phyloP scores from a whole-genome alignment of 2,329 filamentous ascomycete species.

The Neopestalotiopsis sp. region DNA sequence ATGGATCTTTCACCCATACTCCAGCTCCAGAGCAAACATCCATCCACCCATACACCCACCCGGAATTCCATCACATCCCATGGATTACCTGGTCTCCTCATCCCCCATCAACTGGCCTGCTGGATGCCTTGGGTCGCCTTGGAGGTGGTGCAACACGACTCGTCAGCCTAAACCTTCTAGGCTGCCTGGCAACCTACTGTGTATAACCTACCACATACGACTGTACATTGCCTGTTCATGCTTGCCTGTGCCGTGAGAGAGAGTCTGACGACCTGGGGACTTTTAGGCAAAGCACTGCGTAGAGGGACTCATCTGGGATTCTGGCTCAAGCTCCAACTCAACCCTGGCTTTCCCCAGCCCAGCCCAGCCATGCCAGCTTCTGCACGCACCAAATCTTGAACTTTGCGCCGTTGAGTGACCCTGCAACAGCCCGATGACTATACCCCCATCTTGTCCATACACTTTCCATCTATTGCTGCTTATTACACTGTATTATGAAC shows the following conservation, averaged over 20 bases:
- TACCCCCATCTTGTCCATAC: background rate
- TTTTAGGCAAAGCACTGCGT: too few species aligned
- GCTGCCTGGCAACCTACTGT: background rate
- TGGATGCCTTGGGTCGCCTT: background rate
- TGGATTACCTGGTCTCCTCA: background rate
- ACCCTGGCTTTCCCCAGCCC: background rate
- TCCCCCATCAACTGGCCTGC: background rate
- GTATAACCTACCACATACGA: background rate
- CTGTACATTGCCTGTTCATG: background rate
- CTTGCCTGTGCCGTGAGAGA: too few species aligned
- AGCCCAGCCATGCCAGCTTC: background rate
- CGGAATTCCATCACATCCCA: background rate
- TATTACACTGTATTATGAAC: background rate
- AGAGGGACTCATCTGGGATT: background rate
- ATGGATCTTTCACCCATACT: background rate
- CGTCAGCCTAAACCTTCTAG: slow-evolving; percentile 5
- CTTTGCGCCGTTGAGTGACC: background rate
- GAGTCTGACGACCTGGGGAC: too few species aligned
- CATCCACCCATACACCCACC: background rate
- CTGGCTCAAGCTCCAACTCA: background rate
- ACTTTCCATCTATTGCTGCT: background rate
- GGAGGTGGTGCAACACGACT: slow-evolving; percentile 11
- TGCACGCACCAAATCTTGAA: background rate
- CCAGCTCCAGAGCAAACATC: background rate
- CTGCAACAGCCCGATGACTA: background rate